Evolutionary conservation across 768 basidiomycete genomes (phyloP).

Genomic region (Russula sp.): DNA sequence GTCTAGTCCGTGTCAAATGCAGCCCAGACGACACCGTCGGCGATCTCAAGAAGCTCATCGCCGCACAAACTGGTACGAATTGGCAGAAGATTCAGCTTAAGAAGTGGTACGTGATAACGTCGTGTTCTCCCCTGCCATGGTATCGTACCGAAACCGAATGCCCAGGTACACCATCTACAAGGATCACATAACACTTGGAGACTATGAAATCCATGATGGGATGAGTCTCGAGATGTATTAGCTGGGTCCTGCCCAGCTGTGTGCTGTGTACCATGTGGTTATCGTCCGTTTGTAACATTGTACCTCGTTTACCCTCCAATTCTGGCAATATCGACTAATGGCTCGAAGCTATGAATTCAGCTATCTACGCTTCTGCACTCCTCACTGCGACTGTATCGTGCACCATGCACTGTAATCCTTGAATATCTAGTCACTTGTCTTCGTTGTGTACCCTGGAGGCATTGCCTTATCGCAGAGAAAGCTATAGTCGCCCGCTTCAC

Average conservation of each 20-base stretch:
- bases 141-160: not conserved
- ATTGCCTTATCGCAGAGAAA: not conserved
- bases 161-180: slow-evolving; percentile 90
- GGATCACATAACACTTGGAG: slow-evolving; percentile 88
- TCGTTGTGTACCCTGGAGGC: not conserved
- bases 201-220: slow-evolving; percentile 91
- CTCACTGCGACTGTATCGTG: not conserved
- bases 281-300: not conserved
- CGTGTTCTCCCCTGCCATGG: not conserved
- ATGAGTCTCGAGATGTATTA: slow-evolving; percentile 93
- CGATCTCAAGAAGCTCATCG: slow-evolving; percentile 95
- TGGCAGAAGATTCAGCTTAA: slow-evolving; percentile 82
- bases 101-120: slow-evolving; percentile 70
- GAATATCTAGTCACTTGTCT: not conserved
- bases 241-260: not conserved
- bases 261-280: not conserved
- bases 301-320: not conserved
- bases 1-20: slow-evolving; percentile 88
- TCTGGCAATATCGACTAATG: not conserved
- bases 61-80: slow-evolving; percentile 91
- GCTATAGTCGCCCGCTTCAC: not conserved
- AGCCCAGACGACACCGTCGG: slow-evolving; percentile 94
- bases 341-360: not conserved
- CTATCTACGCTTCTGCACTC: not conserved
- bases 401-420: not conserved